phyloP scores from a whole-genome alignment of 129 eudicot species.

The carrot (Daucus carota) region DNA sequence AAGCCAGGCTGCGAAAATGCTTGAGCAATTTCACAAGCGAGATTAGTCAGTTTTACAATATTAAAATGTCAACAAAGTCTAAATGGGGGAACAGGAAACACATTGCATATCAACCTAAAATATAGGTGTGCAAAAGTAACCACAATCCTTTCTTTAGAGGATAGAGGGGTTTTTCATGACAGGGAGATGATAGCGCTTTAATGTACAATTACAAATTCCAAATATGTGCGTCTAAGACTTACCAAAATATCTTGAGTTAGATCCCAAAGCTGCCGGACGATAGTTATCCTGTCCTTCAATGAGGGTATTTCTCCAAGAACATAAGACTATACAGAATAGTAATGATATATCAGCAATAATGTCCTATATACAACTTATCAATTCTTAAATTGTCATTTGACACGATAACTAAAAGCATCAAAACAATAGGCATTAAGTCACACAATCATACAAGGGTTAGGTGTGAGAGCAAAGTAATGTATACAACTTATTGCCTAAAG shows the following conservation, averaged over 20 bases:
- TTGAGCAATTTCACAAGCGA: neutral
- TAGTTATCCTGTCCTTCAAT: constrained; percentile 69
- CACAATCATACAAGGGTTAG: neutral
- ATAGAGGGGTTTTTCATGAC: neutral
- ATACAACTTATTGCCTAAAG: neutral
- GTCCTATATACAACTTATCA: constrained; percentile 2
- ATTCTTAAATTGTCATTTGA: neutral
- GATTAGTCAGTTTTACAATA: neutral
- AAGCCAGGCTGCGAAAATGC: neutral
- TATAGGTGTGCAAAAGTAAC: neutral
- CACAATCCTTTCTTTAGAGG: neutral
- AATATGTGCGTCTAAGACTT: constrained; percentile 16
- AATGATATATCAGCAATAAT: constrained; percentile 6
- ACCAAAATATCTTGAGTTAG: constrained; percentile 80
- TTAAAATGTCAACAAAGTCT: neutral
- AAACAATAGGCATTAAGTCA: neutral
- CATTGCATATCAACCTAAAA: neutral
- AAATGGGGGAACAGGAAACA: neutral
- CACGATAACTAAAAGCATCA: neutral
- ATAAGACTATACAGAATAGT: constrained; percentile 55
- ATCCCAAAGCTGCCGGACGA: constrained; percentile 95
- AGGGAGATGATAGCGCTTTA: neutral
- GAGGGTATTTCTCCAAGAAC: constrained; percentile 98
- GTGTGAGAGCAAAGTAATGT: neutral
- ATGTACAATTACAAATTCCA: constrained; percentile 5